Conservation (phyloP, 2,329 filamentous ascomycete species). For the Apiospora marii region DNA sequence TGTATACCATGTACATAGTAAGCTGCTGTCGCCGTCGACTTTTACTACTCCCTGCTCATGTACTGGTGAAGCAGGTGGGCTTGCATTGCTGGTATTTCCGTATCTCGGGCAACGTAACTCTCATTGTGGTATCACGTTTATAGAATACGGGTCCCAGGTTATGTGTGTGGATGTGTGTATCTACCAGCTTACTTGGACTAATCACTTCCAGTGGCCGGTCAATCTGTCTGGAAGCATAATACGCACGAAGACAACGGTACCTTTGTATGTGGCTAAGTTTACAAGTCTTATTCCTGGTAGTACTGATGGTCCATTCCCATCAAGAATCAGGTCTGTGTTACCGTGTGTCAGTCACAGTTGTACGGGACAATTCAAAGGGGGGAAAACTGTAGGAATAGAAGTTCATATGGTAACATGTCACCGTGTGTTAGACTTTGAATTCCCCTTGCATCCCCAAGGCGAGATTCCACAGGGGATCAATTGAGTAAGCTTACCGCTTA, state of each 20-base stretch:
- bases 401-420: background rate
- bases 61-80: background rate
- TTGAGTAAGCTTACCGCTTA: constrained; percentile 24
- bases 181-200: too few species aligned
- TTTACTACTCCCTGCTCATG: background rate
- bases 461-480: too few species aligned
- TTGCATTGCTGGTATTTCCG: background rate
- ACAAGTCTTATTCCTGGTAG: background rate
- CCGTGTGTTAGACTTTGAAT: background rate
- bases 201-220: too few species aligned
- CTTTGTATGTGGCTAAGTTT: background rate
- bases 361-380: background rate
- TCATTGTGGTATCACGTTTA: background rate
- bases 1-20: background rate
- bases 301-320: background rate
- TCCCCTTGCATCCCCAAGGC: background rate
- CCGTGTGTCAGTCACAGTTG: background rate
- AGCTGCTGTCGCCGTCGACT: background rate
- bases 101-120: background rate
- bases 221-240: too few species aligned
- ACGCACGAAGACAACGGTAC: too few species aligned
- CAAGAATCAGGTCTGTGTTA: background rate
- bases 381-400: background rate
- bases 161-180: too few species aligned
- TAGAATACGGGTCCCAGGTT: too few species aligned